Base-by-base conservation (phyloP, 2,329 filamentous ascomycete species). In the Colletotrichum siamense region DNA sequence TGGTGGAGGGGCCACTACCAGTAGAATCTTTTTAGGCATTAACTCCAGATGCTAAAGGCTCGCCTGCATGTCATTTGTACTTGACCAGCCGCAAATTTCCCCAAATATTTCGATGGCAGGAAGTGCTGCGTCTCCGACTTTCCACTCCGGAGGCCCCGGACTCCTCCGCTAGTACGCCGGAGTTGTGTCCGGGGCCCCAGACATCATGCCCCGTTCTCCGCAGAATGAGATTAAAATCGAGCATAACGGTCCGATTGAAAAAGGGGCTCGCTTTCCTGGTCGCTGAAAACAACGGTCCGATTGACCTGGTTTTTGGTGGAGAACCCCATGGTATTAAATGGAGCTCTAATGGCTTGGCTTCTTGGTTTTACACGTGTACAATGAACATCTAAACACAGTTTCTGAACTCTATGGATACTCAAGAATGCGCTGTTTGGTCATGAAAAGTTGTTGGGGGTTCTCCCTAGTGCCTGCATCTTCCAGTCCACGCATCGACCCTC, bases 261-360 rank as follows among this genome's bases (percentile, higher is more conserved):
- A 32, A 52, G 36, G 64, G 59, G 49, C 30, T 32, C 15, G 34
- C 18, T 59, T 65, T 57, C 65, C 44, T 3, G 44, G 22, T 76
- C 74, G 74, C 74, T 76, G 49, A 69, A 76, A 34, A 34, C 59
- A 69, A 74, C 70, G 74, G 74, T 65, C 74, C 74, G 74, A 76
- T 34, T 76, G 44, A 32, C 64, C 61, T 39, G 70, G 52, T 49
- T n/a, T 49, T 52, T 73, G 32, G 67, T 74, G 70, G 74, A n/a
- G 70, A 69, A 36, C 13, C 13, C 15, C 18, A 16, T 52, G 30
- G 55, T 59, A 44, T 65, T 65, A 73, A 55, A 28, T 76, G 74
- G 74, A 61, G 57, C 61, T 65, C 36, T 10, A 39, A 32, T 30
- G 74, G 59, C 74, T 76, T 76, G 74, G 74, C 70, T 69, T 59